A percentile compares a stretch with the other conserved stretches of the same genome.
phyloP scores from a whole-genome alignment of 495 filamentous ascomycete genomes.

The Xylaria palmicola region DNA sequence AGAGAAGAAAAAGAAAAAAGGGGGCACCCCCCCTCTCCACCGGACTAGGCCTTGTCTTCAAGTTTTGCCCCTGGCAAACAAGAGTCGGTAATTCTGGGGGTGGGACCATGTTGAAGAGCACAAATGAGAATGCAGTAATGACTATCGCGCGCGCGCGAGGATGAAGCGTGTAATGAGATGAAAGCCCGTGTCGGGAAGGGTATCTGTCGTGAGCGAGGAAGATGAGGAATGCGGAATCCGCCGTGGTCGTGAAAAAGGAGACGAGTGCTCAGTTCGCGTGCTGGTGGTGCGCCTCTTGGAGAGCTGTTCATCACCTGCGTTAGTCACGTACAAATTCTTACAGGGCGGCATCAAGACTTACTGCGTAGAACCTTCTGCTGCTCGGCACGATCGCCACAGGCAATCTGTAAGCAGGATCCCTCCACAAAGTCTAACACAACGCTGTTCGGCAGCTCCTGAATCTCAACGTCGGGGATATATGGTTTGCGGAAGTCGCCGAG shows the following conservation, averaged over 20 bases:
- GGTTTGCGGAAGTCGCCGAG: conserved; percentile 76
- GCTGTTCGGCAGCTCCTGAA: conserved; percentile 84
- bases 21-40: not conserved
- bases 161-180: conserved; percentile 7
- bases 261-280: conserved; percentile 35
- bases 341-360: conserved; percentile 40
- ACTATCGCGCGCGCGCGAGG: no score
- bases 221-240: conserved; percentile 4
- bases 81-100: not conserved
- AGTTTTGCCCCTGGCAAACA: not conserved
- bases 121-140: conserved; percentile 32
- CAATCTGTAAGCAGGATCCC: conserved; percentile 80
- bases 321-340: conserved; percentile 8
- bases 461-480: conserved; percentile 79
- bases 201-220: conserved; percentile 33
- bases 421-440: conserved; percentile 81
- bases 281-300: conserved; percentile 49
- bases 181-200: conserved; percentile 20
- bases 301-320: conserved; percentile 31
- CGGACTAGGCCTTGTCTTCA: not conserved
- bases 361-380: conserved; percentile 65
- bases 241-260: conserved; percentile 2
- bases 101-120: conserved; percentile 1
- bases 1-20: not conserved
- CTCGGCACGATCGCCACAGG: conserved; percentile 75